Conservation (phyloP, 2,329 filamentous ascomycete species). For the Penicillium sp. region DNA sequence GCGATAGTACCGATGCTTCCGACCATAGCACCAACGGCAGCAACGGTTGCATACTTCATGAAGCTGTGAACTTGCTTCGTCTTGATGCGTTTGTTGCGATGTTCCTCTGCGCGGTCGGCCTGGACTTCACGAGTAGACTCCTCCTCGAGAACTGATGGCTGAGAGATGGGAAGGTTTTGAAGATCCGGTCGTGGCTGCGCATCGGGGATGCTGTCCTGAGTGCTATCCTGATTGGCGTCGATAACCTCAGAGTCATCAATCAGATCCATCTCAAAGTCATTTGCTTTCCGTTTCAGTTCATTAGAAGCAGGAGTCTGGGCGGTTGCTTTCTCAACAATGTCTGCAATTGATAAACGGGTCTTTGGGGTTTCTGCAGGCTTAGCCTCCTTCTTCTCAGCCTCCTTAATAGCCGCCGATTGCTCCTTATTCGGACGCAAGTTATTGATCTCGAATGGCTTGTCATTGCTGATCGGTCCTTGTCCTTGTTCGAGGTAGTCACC, state of each 20-base stretch:
- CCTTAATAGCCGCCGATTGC: background rate
- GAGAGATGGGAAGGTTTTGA: slow-evolving; percentile 13
- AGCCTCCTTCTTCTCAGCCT: too few species aligned
- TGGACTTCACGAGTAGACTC: slow-evolving; percentile 11
- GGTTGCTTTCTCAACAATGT: slow-evolving; percentile 16
- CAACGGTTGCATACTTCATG: slow-evolving; percentile 36
- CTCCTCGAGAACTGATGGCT: slow-evolving; percentile 16
- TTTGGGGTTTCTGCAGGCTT: background rate
- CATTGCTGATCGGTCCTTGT: background rate
- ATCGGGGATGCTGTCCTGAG: slow-evolving; percentile 17
- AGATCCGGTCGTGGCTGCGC: slow-evolving; percentile 21
- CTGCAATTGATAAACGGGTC: slow-evolving; percentile 17
- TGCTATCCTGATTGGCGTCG: slow-evolving; percentile 5
- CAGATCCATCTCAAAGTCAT: slow-evolving; percentile 22
- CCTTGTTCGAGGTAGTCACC: background rate
- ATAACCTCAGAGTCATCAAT: background rate
- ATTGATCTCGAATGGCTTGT: background rate
- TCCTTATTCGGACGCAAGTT: background rate
- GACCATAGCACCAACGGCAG: slow-evolving; percentile 37
- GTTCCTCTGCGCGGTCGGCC: slow-evolving; percentile 19
- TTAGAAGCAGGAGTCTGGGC: background rate
- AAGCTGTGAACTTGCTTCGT: slow-evolving; percentile 19
- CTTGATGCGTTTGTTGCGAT: slow-evolving; percentile 27
- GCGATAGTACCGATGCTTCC: slow-evolving; percentile 41
- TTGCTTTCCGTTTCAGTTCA: slow-evolving; percentile 28